phyloP scores from a whole-genome alignment of 169 alveolate species.

The Eimeria sp. region DNA sequence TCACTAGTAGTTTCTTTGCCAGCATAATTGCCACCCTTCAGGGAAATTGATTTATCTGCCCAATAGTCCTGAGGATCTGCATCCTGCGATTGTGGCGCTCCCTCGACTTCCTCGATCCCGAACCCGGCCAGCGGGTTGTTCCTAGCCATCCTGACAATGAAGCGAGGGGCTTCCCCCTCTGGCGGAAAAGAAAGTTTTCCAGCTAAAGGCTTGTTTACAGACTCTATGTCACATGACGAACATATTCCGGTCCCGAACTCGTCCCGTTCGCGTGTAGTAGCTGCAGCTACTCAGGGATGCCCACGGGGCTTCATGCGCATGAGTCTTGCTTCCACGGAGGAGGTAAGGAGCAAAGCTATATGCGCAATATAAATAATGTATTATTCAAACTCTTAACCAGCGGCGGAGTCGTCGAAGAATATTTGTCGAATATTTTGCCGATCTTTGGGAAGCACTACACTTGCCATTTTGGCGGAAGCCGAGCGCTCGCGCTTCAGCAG shows the following conservation, averaged over 20 bases:
- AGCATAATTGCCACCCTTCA: neutral
- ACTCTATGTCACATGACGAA: neutral
- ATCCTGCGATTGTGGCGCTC: neutral
- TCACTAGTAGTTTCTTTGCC: neutral
- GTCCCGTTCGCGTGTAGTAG: neutral
- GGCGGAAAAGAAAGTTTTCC: neutral
- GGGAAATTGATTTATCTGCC: neutral
- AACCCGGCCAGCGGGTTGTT: neutral
- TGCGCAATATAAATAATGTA: neutral
- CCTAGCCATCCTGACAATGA: constrained; percentile 8
- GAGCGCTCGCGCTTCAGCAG: neutral
- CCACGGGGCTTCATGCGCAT: constrained; percentile 13
- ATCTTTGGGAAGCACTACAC: neutral
- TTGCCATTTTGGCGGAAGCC: neutral
- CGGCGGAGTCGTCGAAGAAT: neutral
- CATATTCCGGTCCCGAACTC: neutral
- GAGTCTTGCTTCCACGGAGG: neutral
- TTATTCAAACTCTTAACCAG: neutral
- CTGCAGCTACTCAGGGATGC: neutral
- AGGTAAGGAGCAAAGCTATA: neutral
- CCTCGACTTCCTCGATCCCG: neutral
- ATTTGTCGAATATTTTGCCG: neutral
- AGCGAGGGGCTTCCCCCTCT: constrained; percentile 1
- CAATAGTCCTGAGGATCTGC: neutral
- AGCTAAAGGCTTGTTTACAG: neutral